Base-by-base conservation (phyloP, 345 rosid species). In the Hibiscus trionum region DNA sequence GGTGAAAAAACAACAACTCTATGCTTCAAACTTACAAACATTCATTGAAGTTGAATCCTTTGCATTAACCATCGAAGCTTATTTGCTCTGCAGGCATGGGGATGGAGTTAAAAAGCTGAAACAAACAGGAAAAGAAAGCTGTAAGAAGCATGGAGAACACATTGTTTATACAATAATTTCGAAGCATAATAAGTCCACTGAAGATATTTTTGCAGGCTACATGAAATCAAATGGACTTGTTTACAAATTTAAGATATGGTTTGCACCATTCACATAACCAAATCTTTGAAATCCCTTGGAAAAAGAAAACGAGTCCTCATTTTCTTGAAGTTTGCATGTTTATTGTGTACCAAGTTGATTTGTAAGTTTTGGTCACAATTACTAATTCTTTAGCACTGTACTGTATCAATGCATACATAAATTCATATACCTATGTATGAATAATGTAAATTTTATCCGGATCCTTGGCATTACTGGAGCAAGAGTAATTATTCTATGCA, bases 31-130 rank as follows among this genome's bases (percentile, higher is more conserved):
- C 11, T 19, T 56, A 10, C 26, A 19, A n/a, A 53, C 3, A 72
- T 47, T 72, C 35, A 56, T 26, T 27, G 44, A n/a, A 58, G 24
- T 26, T 66, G 19, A 47, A 29, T 19, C 16, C 31, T 26, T 17
- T 49, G 33, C 6, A 26, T 63, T 39, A 35, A 49, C 31, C 60
- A 6, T 62, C 29, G 26, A 67, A 31, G 6, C 56, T 24, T 56
- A 16, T 61, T 57, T 10, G 11, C 44, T 61, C 56, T 72, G 83
- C 87, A 88, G 93, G 93, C 88, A 72, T 88, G 90, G 93, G 86
- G 75, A 66, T 66, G 86, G 81, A 80, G 81, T 84, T 88, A 74
- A 72, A 44, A 72, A 31, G 59, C 71, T 49, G 21, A 9, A 15
- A 66, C 10, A 26, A 12, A 0, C 9, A 4, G 14, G 29, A 44